Percentiles rank a stretch among this genome's conserved stretches.
phyloP scores from a whole-genome alignment of 768 basidiomycete species.

The Inosperma sp. region DNA sequence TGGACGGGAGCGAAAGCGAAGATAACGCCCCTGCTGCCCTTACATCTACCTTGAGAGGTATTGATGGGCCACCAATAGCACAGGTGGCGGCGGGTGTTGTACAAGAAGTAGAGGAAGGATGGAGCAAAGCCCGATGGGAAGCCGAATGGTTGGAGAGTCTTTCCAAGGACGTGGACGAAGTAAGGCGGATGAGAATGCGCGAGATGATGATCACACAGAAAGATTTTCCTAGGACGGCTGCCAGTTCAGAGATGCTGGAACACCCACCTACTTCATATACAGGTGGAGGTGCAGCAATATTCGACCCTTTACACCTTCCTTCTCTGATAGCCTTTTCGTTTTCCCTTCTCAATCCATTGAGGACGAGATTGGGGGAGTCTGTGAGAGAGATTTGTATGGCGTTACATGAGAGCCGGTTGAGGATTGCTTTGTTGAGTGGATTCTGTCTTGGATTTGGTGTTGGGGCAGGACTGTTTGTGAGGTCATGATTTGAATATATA shows the following conservation, averaged over 20 bases:
- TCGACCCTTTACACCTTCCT: constrained; percentile 66
- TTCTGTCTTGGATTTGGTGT: constrained; percentile 37
- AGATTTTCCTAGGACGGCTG: background rate
- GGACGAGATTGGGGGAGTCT: constrained; percentile 23
- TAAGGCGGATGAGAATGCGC: constrained; percentile 43
- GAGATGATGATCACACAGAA: constrained; percentile 8
- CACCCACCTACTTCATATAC: too few relatives aligned
- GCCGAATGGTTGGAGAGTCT: constrained; percentile 56
- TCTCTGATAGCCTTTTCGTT: constrained; percentile 57
- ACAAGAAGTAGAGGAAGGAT: constrained; percentile 28
- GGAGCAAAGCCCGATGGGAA: constrained; percentile 67
- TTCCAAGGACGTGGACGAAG: constrained; percentile 64
- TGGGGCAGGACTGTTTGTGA: constrained; percentile 7
- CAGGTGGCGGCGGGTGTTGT: too few relatives aligned
- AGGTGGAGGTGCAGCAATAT: constrained; percentile 20
- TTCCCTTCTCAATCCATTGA: constrained; percentile 52
- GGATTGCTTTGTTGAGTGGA: constrained; percentile 34
- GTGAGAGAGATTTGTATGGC: constrained; percentile 18
- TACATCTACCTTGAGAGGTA: background rate
- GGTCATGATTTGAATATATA: background rate
- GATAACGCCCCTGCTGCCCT: background rate
- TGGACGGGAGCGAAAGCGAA: background rate
- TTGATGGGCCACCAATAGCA: too few relatives aligned
- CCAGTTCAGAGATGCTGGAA: too few relatives aligned
- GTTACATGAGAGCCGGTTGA: constrained; percentile 26